phyloP scores from a whole-genome alignment of 148 eudicot genomes.

The Spergularia marina region DNA sequence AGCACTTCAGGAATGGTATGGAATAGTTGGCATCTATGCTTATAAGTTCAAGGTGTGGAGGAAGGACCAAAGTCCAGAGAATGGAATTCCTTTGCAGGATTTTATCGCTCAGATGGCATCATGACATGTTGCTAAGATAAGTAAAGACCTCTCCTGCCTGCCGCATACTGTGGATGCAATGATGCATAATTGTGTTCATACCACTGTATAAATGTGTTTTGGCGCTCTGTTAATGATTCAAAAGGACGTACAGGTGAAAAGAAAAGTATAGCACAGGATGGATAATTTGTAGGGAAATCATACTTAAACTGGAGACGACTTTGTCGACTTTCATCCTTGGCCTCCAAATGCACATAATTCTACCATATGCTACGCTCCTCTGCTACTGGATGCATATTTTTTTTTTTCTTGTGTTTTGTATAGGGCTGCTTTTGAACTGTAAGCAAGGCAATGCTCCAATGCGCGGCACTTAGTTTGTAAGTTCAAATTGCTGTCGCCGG shows the following conservation, averaged over 20 bases:
- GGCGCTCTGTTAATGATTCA: too few species aligned
- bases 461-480: not conserved
- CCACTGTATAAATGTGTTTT: too few species aligned
- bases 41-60: slow-evolving; percentile 32
- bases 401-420: too few species aligned
- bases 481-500: too few species aligned
- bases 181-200: too few species aligned
- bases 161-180: too few species aligned
- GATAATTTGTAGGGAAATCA: not conserved
- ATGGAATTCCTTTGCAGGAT: slow-evolving; percentile 22
- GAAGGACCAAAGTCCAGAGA: slow-evolving; percentile 21
- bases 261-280: not conserved
- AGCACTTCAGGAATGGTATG: slow-evolving; percentile 20
- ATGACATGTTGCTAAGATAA: not conserved
- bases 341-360: not conserved
- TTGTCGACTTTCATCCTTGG: not conserved
- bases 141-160: not conserved
- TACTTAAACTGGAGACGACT: not conserved
- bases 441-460: not conserved
- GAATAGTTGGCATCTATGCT: not conserved
- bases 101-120: not conserved
- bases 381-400: too few species aligned
- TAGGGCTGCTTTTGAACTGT: not conserved
- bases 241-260: too few species aligned
- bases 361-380: too few species aligned